Conservation (phyloP, 345 rosid species). For the Diplotaxis tenuifolia region DNA sequence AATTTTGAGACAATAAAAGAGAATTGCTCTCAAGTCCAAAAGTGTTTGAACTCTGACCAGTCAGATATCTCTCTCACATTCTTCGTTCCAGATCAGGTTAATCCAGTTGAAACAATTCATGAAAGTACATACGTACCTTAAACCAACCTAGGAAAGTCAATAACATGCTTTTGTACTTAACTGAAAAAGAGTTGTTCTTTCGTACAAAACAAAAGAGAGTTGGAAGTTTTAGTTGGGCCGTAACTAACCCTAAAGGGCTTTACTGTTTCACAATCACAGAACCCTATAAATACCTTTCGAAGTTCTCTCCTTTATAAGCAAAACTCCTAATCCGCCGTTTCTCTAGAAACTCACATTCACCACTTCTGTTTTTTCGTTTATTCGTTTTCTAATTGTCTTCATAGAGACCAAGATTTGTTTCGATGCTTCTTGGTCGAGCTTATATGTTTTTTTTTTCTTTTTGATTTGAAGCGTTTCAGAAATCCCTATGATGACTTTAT, state of each 20-base stretch:
- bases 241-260: conserved; percentile 7
- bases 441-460: not conserved
- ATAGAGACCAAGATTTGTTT: not conserved
- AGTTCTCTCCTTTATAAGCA: not conserved
- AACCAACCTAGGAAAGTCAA: not conserved
- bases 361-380: not conserved
- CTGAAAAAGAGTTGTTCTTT: not conserved
- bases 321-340: not conserved
- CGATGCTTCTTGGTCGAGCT: not conserved
- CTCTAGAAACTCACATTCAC: not conserved
- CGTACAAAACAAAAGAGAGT: not conserved
- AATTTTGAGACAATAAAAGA: not conserved
- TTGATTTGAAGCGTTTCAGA: not conserved
- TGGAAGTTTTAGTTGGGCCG: not conserved
- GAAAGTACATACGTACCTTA: not conserved
- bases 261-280: not conserved
- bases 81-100: not conserved
- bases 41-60: not conserved
- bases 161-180: not conserved
- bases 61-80: not conserved
- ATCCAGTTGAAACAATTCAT: not conserved
- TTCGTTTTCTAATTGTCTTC: not conserved
- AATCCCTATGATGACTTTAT: conserved; percentile 25
- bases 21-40: not conserved
- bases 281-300: conserved; percentile 5